A percentile compares a stretch with the other conserved stretches of the same genome.
Conservation (phyloP, 805 yeast species). For the Diddensiella caesifluorescens region DNA sequence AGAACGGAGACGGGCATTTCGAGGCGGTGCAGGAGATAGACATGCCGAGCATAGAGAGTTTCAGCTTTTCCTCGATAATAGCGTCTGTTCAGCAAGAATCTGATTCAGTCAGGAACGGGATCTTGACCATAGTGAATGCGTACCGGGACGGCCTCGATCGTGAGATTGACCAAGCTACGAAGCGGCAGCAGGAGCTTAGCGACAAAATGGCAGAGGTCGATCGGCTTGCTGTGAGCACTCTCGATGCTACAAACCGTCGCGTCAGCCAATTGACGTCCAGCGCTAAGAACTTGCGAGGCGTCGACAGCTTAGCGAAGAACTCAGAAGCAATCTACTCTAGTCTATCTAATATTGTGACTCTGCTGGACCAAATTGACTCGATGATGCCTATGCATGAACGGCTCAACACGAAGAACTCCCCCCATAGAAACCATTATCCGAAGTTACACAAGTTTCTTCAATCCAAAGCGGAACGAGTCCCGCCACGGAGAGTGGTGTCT, state of each 20-base stretch:
- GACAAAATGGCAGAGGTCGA: constrained; percentile 20
- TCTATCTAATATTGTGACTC: constrained; percentile 13
- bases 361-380: constrained; percentile 31
- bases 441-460: constrained; percentile 32
- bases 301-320: constrained; percentile 11
- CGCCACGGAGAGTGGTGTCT: constrained; percentile 9
- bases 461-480: neutral
- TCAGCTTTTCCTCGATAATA: constrained; percentile 17
- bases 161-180: constrained; percentile 17
- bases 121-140: constrained; percentile 8
- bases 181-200: constrained; percentile 16
- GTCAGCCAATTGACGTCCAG: constrained; percentile 3
- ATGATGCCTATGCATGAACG: constrained; percentile 36
- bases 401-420: constrained; percentile 33
- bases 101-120: constrained; percentile 9
- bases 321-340: constrained; percentile 15
- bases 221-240: constrained; percentile 11
- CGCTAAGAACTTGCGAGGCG: constrained; percentile 7
- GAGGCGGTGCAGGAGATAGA: too few relatives aligned
- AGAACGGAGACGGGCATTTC: too few relatives aligned
- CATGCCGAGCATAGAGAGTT: constrained; percentile 14
- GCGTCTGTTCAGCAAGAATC: constrained; percentile 7
- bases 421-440: constrained; percentile 43
- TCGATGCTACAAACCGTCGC: constrained; percentile 12
- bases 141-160: constrained; percentile 18